phyloP scores from a whole-genome alignment of 805 yeast species.

The Myxozyma neotropica region DNA sequence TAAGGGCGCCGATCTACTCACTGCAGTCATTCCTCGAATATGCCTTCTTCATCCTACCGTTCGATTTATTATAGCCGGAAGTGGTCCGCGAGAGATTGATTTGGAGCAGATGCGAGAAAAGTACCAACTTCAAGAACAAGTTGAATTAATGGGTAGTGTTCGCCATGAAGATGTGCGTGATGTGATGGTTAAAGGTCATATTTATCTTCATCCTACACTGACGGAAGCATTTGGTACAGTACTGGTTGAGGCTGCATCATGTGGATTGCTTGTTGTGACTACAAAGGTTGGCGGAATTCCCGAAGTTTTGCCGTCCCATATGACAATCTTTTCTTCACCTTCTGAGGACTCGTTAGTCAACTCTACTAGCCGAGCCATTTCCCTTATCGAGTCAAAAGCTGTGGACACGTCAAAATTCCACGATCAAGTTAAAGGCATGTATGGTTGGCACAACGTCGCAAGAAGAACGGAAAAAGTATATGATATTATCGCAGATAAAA shows the following conservation, averaged over 20 bases:
- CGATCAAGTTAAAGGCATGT: constrained; percentile 74
- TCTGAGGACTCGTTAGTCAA: constrained; percentile 79
- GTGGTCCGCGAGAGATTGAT: constrained; percentile 93
- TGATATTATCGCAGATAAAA: constrained; percentile 46
- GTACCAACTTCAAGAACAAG: constrained; percentile 82
- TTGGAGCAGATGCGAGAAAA: constrained; percentile 93
- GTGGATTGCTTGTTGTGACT: constrained; percentile 90
- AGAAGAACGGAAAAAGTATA: constrained; percentile 82
- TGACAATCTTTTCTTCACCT: constrained; percentile 90
- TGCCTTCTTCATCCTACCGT: constrained; percentile 67
- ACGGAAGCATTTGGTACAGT: constrained; percentile 99
- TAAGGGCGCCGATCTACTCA: constrained; percentile 89
- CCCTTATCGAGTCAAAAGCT: constrained; percentile 54
- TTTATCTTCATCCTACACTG: constrained; percentile 87
- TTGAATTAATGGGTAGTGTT: constrained; percentile 80
- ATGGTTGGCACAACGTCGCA: constrained; percentile 91
- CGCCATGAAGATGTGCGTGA: constrained; percentile 91
- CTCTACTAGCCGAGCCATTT: constrained; percentile 72
- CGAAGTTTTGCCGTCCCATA: constrained; percentile 87
- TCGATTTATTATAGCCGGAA: constrained; percentile 87
- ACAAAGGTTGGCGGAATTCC: constrained; percentile 98
- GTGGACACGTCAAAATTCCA: constrained; percentile 80
- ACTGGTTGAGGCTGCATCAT: constrained; percentile 94
- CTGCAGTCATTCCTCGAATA: constrained; percentile 80
- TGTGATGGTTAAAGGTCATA: constrained; percentile 91